Evolutionary conservation across 2,329 filamentous ascomycete species (phyloP).

Genomic region (Coleophoma cylindrospora): DNA sequence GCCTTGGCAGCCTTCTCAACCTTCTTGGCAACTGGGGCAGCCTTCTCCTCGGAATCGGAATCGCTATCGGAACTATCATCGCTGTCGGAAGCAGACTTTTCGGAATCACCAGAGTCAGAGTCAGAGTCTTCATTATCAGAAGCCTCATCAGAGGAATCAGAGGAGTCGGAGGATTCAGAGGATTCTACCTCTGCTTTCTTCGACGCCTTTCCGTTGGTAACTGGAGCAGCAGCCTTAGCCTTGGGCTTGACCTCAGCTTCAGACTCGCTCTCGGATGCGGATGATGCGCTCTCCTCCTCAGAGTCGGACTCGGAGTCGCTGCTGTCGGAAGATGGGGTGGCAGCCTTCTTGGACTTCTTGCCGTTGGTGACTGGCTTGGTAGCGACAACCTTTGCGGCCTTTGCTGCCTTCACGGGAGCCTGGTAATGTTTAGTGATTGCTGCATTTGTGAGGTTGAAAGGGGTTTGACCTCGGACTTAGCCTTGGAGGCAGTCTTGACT

Average conservation of each 20-base stretch:
- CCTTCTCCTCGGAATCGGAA: constrained; percentile 24
- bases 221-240: constrained; percentile 11
- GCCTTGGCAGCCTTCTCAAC: constrained; percentile 15
- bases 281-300: constrained; percentile 31
- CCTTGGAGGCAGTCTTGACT: constrained; percentile 49
- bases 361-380: constrained; percentile 34
- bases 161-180: constrained; percentile 30
- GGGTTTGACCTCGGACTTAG: constrained; percentile 41
- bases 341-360: constrained; percentile 43
- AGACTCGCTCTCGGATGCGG: constrained; percentile 14
- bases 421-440: constrained; percentile 64
- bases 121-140: constrained; percentile 11
- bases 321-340: constrained; percentile 35
- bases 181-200: constrained; percentile 29
- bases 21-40: constrained; percentile 8
- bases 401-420: constrained; percentile 61
- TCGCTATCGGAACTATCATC: constrained; percentile 22
- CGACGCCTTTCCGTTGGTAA: constrained; percentile 27
- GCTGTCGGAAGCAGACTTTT: constrained; percentile 23
- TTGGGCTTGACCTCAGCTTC: constrained; percentile 28
- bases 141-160: constrained; percentile 13
- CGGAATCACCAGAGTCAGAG: constrained; percentile 15
- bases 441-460: constrained; percentile 54
- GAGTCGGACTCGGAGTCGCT: constrained; percentile 25
- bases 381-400: constrained; percentile 58